Evolutionary conservation across 2,329 filamentous ascomycete species (phyloP).

Genomic region (Colletotrichum caudatum): DNA sequence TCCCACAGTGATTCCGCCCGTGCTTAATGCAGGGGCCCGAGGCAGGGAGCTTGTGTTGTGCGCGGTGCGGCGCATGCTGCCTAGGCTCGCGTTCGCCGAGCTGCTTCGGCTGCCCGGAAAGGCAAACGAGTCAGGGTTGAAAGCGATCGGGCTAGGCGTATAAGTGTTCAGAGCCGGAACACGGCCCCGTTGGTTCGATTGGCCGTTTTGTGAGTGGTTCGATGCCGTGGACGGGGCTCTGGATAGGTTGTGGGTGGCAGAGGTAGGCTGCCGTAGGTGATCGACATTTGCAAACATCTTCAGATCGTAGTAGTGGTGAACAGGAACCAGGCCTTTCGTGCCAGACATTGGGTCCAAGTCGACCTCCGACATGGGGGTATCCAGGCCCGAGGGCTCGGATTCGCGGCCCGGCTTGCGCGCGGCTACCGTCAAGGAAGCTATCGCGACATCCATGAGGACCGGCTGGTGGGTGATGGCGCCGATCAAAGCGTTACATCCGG

Average conservation of each 20-base stretch:
- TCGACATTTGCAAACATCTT: conserved; percentile 80
- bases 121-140: conserved; percentile 54
- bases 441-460: conserved; percentile 88
- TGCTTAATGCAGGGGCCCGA: conserved; percentile 48
- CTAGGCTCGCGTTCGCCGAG: conserved; percentile 58
- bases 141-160: conserved; percentile 47
- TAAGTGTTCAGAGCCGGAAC: conserved; percentile 45
- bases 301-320: conserved; percentile 77
- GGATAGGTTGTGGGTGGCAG: conserved; percentile 49
- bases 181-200: conserved; percentile 52
- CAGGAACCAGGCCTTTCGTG: conserved; percentile 53
- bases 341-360: conserved; percentile 37
- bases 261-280: conserved; percentile 68
- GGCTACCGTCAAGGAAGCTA: conserved; percentile 93
- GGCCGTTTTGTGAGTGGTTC: conserved; percentile 50
- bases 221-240: conserved; percentile 50
- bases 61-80: conserved; percentile 51
- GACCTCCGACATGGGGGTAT: conserved; percentile 44
- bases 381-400: conserved; percentile 45
- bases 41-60: conserved; percentile 41
- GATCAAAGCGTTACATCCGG: conserved; percentile 95
- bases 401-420: conserved; percentile 66
- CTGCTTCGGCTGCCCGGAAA: conserved; percentile 57
- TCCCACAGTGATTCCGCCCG: conserved; percentile 55
- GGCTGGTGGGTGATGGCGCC: conserved; percentile 92